Conservation (phyloP, 495 filamentous ascomycete genomes). For the Aspergillus ellipticus region DNA sequence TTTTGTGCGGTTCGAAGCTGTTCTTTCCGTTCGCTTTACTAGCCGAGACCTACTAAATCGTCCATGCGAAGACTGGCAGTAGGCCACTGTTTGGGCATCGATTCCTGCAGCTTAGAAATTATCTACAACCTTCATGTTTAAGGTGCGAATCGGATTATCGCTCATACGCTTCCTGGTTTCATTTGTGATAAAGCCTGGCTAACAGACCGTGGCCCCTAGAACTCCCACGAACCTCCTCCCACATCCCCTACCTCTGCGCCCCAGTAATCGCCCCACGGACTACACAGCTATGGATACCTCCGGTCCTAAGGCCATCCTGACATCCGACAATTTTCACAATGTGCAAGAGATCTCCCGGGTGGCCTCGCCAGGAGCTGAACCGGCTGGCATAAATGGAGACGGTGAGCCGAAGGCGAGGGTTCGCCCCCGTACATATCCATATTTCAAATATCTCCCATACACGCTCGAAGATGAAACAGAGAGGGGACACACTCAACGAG, state of each 20-base stretch:
- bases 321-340: constrained; percentile 47
- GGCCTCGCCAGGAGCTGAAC: constrained; percentile 63
- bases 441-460: constrained; percentile 86
- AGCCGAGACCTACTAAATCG: constrained; percentile 16
- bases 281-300: constrained; percentile 39
- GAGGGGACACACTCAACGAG: constrained; percentile 67
- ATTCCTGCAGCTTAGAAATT: constrained; percentile 16
- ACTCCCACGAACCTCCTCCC: constrained; percentile 27
- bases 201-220: constrained; percentile 17
- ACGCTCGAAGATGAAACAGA: constrained; percentile 70
- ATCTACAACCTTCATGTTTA: constrained; percentile 22
- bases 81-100: constrained; percentile 26
- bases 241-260: constrained; percentile 21
- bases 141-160: constrained; percentile 10
- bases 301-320: constrained; percentile 36
- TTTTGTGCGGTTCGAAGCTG: background rate
- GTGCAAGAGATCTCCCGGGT: constrained; percentile 56
- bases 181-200: constrained; percentile 15
- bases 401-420: constrained; percentile 60
- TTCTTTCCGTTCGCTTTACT: constrained; percentile 17
- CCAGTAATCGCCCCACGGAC: constrained; percentile 13
- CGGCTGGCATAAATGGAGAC: constrained; percentile 49
- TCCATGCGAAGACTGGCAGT: constrained; percentile 33
- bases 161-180: background rate
- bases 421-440: constrained; percentile 87